A percentile compares a stretch with the other conserved stretches of the same genome.
phyloP scores from a whole-genome alignment of 2,329 filamentous ascomycete species.

The Hysterium pulicare region DNA sequence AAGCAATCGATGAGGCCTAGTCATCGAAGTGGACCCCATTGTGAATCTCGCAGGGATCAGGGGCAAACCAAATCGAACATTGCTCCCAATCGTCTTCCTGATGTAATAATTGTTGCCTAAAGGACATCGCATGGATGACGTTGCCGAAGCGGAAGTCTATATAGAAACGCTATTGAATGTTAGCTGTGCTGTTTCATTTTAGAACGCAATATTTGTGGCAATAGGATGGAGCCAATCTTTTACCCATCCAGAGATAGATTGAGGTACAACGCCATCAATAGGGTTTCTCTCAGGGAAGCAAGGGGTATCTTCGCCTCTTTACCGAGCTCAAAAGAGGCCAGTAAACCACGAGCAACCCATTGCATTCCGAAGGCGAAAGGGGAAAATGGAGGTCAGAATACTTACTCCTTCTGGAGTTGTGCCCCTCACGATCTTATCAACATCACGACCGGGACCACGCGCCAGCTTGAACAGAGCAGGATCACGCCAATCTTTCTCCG shows the following conservation, averaged over 20 bases:
- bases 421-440: conserved; percentile 45
- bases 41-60: conserved; percentile 41
- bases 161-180: conserved; percentile 34
- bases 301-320: too few species aligned
- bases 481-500: conserved; percentile 40
- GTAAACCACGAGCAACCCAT: too few species aligned
- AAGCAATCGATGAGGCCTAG: too few species aligned
- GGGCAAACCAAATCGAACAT: conserved; percentile 41
- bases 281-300: too few species aligned
- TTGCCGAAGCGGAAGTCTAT: conserved; percentile 49
- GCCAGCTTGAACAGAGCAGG: conserved; percentile 37
- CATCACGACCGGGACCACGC: conserved; percentile 29
- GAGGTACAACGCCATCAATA: too few species aligned
- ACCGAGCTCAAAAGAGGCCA: too few species aligned
- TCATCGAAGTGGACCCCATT: conserved; percentile 5
- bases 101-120: conserved; percentile 39
- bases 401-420: conserved; percentile 42
- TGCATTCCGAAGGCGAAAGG: too few species aligned
- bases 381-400: conserved; percentile 1
- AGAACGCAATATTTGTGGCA: too few species aligned
- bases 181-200: conserved; percentile 8
- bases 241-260: too few species aligned
- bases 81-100: conserved; percentile 46
- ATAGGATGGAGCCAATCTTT: not conserved
- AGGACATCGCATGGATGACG: conserved; percentile 45